Evolutionary conservation across 1,284 basidiomycete species (phyloP).

Genomic region (Ustilago loliicola): DNA sequence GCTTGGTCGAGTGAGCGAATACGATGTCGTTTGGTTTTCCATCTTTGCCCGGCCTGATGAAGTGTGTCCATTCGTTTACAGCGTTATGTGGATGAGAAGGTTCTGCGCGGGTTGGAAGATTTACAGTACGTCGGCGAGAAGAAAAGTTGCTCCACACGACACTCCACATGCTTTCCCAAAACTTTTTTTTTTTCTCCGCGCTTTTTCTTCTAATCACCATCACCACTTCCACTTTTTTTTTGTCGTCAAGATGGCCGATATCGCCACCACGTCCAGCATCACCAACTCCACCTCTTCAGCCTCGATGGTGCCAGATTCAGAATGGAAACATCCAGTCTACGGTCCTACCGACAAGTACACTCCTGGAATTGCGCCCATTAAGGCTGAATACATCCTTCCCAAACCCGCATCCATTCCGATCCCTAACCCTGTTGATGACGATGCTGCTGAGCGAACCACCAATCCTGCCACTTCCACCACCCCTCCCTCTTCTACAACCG

Average conservation of each 20-base stretch:
- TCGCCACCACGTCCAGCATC: neutral
- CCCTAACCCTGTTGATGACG: constrained; percentile 28
- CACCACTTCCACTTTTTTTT: neutral
- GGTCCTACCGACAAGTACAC: constrained; percentile 49
- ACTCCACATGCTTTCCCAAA: no score
- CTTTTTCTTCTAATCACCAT: neutral
- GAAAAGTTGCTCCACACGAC: no score
- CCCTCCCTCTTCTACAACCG: neutral
- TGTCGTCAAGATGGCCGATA: constrained; percentile 22
- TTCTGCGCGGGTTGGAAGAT: no score
- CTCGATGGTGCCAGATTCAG: constrained; percentile 4
- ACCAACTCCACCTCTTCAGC: neutral
- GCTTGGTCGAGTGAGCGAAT: no score
- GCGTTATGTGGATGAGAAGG: no score
- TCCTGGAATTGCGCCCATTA: constrained; percentile 55
- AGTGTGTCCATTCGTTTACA: no score
- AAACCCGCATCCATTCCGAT: constrained; percentile 20
- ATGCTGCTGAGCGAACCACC: constrained; percentile 35
- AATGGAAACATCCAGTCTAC: constrained; percentile 51
- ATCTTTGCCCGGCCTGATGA: no score
- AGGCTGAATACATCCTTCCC: constrained; percentile 45
- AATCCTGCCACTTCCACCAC: constrained; percentile 24
- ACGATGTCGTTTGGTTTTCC: no score
- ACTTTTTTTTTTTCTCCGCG: neutral
- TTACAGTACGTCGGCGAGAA: no score